These are phyloP conservation scores for Entamoeba moshkovskii DNA, from an alignment of 208 protist species.

Conservation along the genomic window DNA sequence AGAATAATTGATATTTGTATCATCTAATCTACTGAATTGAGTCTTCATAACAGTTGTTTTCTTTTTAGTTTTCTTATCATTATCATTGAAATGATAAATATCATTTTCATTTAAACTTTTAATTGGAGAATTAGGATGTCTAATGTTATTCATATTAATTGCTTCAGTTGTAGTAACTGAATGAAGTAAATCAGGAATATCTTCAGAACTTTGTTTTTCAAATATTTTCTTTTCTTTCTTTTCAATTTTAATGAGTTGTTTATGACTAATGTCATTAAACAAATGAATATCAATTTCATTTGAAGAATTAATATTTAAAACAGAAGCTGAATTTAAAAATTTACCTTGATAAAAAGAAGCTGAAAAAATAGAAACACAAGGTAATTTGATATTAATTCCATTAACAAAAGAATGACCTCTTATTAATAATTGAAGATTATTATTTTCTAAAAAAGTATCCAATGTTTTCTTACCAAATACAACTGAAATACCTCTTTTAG, in stretches of 20 bases:
- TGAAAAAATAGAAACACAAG: neutral
- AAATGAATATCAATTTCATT: neutral
- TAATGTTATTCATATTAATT: no score
- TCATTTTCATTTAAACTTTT: no score
- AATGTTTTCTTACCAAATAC: conserved; percentile 92
- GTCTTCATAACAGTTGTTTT: no score
- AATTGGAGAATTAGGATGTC: no score
- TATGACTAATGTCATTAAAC: neutral
- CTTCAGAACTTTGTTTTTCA: no score
- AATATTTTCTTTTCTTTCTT: neutral
- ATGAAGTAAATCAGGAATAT: no score
- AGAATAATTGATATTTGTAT: no score
- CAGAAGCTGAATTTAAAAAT: neutral
- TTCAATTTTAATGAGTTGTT: neutral
- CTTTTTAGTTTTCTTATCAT: no score
- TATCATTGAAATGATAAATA: no score
- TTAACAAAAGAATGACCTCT: conserved; percentile 62
- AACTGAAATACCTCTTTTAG: conserved; percentile 80
- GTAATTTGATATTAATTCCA: neutral
- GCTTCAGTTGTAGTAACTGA: no score
- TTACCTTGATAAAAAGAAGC: neutral
- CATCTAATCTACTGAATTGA: no score
- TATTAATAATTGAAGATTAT: conserved; percentile 94
- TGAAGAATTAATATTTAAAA: neutral
- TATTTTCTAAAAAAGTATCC: conserved; percentile 82